Conservation (phyloP, 208 protist genomes). For the Porcisia deanei region DNA sequence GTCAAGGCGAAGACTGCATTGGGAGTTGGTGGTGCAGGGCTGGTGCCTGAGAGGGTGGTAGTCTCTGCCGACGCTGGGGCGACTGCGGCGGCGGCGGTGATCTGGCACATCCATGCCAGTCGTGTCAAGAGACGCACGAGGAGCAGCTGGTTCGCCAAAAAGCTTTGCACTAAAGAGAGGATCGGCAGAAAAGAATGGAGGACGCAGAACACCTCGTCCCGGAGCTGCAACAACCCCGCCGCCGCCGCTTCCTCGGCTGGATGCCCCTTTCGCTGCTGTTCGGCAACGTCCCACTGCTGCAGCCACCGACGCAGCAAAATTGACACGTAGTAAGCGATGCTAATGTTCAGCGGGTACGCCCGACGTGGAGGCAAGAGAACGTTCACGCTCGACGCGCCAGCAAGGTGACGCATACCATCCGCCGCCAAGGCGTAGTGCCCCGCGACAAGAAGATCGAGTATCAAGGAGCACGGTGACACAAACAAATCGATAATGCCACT, state of each 20-base stretch:
- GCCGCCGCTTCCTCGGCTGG: not conserved
- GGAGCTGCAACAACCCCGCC: not conserved
- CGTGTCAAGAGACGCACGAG: conserved; percentile 31
- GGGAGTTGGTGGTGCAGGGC: not conserved
- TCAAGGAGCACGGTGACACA: conserved; percentile 53
- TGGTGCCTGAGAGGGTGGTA: not conserved
- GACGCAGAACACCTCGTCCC: conserved; percentile 8
- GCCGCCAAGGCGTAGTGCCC: conserved; percentile 45
- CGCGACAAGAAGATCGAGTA: conserved; percentile 54
- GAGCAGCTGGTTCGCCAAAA: conserved; percentile 51
- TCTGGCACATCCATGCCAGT: conserved; percentile 25
- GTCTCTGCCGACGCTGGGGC: not conserved
- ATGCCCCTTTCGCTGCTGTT: conserved; percentile 2
- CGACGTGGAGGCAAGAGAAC: conserved; percentile 61
- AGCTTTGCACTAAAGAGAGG: conserved; percentile 34
- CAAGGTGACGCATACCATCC: conserved; percentile 37
- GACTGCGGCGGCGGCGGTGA: not conserved
- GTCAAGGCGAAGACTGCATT: conserved; percentile 35
- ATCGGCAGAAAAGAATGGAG: conserved; percentile 44
- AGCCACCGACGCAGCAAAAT: conserved; percentile 28
- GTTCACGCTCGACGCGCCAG: conserved; percentile 31
- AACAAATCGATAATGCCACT: not conserved
- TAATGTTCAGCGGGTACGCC: conserved; percentile 39
- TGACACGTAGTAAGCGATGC: conserved; percentile 32
- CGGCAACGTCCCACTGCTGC: conserved; percentile 25